Evolutionary conservation across 768 basidiomycete species (phyloP).

Genomic region (Suillus clintonianus): DNA sequence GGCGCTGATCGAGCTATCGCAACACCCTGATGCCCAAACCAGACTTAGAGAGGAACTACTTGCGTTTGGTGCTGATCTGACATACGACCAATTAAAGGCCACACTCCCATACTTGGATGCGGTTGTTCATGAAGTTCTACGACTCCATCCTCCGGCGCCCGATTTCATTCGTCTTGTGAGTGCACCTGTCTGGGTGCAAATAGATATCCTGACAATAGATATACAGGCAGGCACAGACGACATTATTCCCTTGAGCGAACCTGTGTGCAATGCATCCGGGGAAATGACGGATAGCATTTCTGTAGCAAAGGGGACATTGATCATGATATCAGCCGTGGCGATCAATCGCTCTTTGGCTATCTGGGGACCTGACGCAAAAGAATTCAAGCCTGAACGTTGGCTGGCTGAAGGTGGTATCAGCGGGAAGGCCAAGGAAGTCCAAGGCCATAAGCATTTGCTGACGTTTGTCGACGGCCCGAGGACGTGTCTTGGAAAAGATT

Average conservation of each 20-base stretch:
- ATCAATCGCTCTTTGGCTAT: slow-evolving; percentile 53
- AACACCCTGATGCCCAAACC: slow-evolving; percentile 45
- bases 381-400: slow-evolving; percentile 70
- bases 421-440: slow-evolving; percentile 39
- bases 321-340: slow-evolving; percentile 44
- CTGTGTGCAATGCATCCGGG: slow-evolving; percentile 47
- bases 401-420: slow-evolving; percentile 35
- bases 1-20: slow-evolving; percentile 58
- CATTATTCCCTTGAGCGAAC: slow-evolving; percentile 55
- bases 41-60: slow-evolving; percentile 52
- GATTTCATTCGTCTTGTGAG: slow-evolving; percentile 19
- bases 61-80: slow-evolving; percentile 46
- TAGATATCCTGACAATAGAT: neutral
- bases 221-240: slow-evolving; percentile 52
- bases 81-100: slow-evolving; percentile 52
- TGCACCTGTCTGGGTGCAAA: neutral
- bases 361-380: slow-evolving; percentile 63
- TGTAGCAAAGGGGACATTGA: slow-evolving; percentile 48
- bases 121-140: slow-evolving; percentile 45
- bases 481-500: slow-evolving; percentile 49
- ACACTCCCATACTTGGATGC: slow-evolving; percentile 57
- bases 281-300: slow-evolving; percentile 39
- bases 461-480: slow-evolving; percentile 56
- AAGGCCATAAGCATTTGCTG: slow-evolving; percentile 51
- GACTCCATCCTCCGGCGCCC: slow-evolving; percentile 40